These are phyloP conservation scores for Diversispora epigaea DNA, from an alignment of 192 early-diverging fungal genomes.

Conservation along the genomic window DNA sequence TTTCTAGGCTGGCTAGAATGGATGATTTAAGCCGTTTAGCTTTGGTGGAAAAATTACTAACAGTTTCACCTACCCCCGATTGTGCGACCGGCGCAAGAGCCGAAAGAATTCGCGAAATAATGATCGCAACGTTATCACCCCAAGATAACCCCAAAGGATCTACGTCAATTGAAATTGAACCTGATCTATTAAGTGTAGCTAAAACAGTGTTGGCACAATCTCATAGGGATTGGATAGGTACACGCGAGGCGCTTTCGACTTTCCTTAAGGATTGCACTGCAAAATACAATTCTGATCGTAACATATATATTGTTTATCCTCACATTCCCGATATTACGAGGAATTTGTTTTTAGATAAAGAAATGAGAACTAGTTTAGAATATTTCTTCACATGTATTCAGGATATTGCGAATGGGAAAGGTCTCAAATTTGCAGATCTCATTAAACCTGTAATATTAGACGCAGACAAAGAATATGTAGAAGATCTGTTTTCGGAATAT, in stretches of 20 bases:
- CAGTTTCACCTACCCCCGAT: slow-evolving; percentile 16
- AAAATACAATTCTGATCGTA: slow-evolving; percentile 21
- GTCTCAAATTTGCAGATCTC: slow-evolving; percentile 19
- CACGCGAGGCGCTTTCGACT: slow-evolving; percentile 15
- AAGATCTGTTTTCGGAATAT: not conserved
- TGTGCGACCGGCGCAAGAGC: not conserved
- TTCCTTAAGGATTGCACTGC: slow-evolving; percentile 31
- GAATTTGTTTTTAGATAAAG: slow-evolving; percentile 14
- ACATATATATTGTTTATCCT: slow-evolving; percentile 19
- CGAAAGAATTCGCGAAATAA: not conserved
- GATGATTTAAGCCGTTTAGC: slow-evolving; percentile 1
- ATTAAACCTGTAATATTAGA: slow-evolving; percentile 1
- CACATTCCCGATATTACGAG: slow-evolving; percentile 15
- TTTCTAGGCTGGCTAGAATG: not conserved
- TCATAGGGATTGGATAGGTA: slow-evolving; percentile 28
- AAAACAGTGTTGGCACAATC: slow-evolving; percentile 15
- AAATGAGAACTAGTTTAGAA: not conserved
- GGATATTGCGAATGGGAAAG: not conserved
- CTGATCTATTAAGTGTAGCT: slow-evolving; percentile 6
- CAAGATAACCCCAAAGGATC: not conserved
- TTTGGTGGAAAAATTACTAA: slow-evolving; percentile 17
- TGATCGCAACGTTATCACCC: not conserved
- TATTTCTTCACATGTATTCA: slow-evolving; percentile 26
- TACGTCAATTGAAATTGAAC: slow-evolving; percentile 17
- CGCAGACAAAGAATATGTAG: not conserved